Evolutionary conservation across 306 rosid species (phyloP), one percentile per base, ranked within the genome.

Genomic region (cucumber (Cucumis sativus)): DNA sequence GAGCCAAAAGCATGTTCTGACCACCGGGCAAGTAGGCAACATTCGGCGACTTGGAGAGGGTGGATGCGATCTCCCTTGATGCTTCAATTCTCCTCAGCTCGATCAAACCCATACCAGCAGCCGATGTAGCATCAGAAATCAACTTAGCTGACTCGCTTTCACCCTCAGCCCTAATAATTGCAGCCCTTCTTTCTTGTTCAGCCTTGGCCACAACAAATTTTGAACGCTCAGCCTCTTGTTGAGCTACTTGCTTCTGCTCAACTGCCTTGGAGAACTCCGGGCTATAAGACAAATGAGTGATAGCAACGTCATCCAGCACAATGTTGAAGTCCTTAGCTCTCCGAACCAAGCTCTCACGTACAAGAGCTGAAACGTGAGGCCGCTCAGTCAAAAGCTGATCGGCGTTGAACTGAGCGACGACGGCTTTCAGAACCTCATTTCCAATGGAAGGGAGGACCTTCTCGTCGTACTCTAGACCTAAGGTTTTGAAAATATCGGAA

Each of bases 191-290:
- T 87, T 95, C 97, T 85, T 95, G 98, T 85, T 92, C 98, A 0
- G 98, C 91, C 90, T 95, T 95, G 37, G 93, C 93, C 81, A 95
- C 98, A 6, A 95, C 90, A 25, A 88, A 95, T 81, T 92, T 95
- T 4, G 97, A 92, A 63, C 98, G 71, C 88, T 92, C 98, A 0
- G 97, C 98, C 86, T 95, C 98, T 82, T 95, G 97, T 84, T 95
- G 97, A 1, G 97, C 97, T 79, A 95, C 97, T 86, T 95, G 98
- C 86, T 95, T 92, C 88, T 89, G 93, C 85, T 93, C 97, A 11
- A 93, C 96, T 5, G 98, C 98, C 65, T 91, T 84, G 0, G 98
- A 93, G 78, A 93, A 93, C 57, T 93, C 95, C 20, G 30, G 45
- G 0, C 97, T 90, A 52, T 91, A 93, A 8, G 98, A 93, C 28